Evolutionary conservation across 1,284 basidiomycete genomes (phyloP).

Genomic region (Sanguinoderma infundibulare): DNA sequence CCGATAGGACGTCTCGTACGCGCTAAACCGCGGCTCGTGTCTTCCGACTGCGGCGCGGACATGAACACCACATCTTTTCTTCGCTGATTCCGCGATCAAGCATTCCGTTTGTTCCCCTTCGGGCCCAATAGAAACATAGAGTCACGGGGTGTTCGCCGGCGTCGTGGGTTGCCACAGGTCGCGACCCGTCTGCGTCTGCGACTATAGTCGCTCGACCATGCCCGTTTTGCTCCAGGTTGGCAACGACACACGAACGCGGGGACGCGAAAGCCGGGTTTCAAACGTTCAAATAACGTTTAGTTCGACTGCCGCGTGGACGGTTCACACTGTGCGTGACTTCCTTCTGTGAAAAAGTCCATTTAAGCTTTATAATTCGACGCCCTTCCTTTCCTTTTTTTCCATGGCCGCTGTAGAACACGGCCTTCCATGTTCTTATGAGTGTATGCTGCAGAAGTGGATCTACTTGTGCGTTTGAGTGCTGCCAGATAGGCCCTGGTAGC

Average conservation of each 20-base stretch:
- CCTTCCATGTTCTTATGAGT: not conserved
- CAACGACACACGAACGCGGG: not conserved
- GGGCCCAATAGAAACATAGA: constrained; percentile 3
- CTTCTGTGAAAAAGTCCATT: not conserved
- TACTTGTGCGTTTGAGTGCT: not conserved
- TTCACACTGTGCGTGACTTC: not conserved
- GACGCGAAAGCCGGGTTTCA: not conserved
- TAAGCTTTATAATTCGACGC: not conserved
- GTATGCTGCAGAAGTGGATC: not conserved
- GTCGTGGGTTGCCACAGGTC: not conserved
- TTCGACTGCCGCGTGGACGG: not conserved
- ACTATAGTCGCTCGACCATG: no score
- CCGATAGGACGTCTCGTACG: not conserved
- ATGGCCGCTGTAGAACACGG: not conserved
- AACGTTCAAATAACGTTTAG: not conserved
- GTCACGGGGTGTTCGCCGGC: constrained; percentile 7
- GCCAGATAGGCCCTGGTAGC: not conserved
- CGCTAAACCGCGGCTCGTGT: not conserved
- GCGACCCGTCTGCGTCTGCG: no score
- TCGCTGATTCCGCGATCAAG: constrained; percentile 9
- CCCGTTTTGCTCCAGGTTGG: not conserved
- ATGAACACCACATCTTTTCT: not conserved
- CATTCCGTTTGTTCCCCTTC: constrained; percentile 14
- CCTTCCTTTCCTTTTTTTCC: not conserved
- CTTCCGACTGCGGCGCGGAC: not conserved